phyloP scores from a whole-genome alignment of 768 basidiomycete genomes.

The Leccinum imitatum region DNA sequence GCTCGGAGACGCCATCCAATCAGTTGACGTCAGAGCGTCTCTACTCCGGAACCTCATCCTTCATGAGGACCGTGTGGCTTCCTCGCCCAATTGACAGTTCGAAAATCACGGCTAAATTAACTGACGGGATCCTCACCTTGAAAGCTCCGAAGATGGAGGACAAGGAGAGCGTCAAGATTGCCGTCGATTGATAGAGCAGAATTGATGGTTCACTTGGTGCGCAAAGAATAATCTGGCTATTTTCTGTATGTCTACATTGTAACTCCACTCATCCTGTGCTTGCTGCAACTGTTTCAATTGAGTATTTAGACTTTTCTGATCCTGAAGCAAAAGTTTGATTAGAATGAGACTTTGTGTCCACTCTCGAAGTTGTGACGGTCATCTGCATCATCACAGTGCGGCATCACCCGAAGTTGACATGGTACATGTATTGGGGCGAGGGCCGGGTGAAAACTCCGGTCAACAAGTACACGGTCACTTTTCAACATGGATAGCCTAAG shows the following conservation, averaged over 20 bases:
- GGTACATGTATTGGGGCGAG: too few relatives aligned
- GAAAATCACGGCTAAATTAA: constrained; percentile 60
- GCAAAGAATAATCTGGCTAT: neutral
- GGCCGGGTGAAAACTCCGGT: too few relatives aligned
- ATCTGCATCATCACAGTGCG: too few relatives aligned
- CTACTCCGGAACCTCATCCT: constrained; percentile 54
- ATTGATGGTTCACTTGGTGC: neutral
- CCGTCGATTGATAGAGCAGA: constrained; percentile 26
- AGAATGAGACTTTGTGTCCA: too few relatives aligned
- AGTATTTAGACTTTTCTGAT: neutral
- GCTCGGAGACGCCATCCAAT: constrained; percentile 32
- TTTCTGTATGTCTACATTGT: constrained; percentile 1
- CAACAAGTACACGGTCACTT: too few relatives aligned
- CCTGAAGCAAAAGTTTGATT: neutral
- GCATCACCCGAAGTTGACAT: too few relatives aligned
- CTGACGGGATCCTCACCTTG: constrained; percentile 68
- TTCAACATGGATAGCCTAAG: too few relatives aligned
- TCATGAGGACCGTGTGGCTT: constrained; percentile 71
- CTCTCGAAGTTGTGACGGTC: too few relatives aligned
- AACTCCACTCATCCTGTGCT: constrained; percentile 5
- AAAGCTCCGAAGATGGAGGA: constrained; percentile 62
- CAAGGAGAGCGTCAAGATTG: constrained; percentile 50
- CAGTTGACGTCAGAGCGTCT: constrained; percentile 60
- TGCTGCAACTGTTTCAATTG: neutral
- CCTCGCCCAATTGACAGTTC: constrained; percentile 59